Evolutionary conservation across 1,139 yeast genomes (phyloP), one percentile per base, ranked within the genome.

Genomic region (Pichia sp.): DNA sequence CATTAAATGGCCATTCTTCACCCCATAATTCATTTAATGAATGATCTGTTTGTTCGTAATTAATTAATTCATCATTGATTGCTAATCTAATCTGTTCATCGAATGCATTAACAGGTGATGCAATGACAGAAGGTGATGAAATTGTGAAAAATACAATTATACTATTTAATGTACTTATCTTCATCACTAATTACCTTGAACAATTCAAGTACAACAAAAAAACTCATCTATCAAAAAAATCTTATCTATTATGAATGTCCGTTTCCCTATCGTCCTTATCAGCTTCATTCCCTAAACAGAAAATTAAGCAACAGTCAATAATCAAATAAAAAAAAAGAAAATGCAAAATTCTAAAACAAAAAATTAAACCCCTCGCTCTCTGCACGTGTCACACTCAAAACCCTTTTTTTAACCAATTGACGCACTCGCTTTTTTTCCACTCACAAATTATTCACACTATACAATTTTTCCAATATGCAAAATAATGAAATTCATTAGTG

Each of bases 1-100:
- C 93, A 58, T 77, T 78, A 60, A 81, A 83, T 14, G 85, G 84
- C 87, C 87, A 82, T 30, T 74, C 76, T 49, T 73, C 74, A 2
- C 80, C 86, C 88, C 88, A 83, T 55, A 77, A 67, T 8, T 81
- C 79, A 33, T 75, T 70, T 31, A 81, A 66, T 7, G 75, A 61
- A 9, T 79, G 73, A 42, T 58, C 29, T 2, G 18, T 11, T 7
- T 25, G 30, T 19, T 36, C 87, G 83, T 55, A 76, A 67, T 8
- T 81, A 79, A 33, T 75, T 70, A 31, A 81, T 66, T 7, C 16
- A n/a, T 39, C 18, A 39, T 14, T 14, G 6, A 22, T 10, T 6
- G 34, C 7, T 29, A 45, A 11, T n/a, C 22, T 29, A 3, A 45
- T 5, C 18, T 39, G 44, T 16, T 38, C 29, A 11, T 42, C 38